Base-by-base conservation (phyloP, 129 eudicot genomes). In the Gnaphalium uliginosum region DNA sequence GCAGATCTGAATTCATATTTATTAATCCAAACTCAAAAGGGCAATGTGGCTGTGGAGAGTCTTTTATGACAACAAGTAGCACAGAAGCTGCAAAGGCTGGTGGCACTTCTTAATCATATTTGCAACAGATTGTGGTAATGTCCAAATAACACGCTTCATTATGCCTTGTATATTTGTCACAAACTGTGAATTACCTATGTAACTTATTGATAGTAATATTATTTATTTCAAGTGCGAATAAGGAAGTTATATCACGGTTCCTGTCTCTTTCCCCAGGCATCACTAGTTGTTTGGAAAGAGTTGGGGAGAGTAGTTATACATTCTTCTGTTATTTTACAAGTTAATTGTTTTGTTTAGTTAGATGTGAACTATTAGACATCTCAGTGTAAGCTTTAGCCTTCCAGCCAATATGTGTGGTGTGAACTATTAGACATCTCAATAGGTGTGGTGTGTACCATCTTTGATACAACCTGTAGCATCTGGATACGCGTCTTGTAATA, bases 21-120 rank as follows among this genome's bases (percentile, higher is more conserved):
- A 86, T 89, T 56, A 92, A 89, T 62, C 96, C 98, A 29, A 92
- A 92, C 82, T 84, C 96, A 5, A 85, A 80, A 82, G 98, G 96
- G 27, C 96, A 92, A 76, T 92, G 98, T 86, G 96, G 98, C 18
- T 92, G 98, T 83, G 98, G 96, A 25, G 96, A 92, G 81, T 89
- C 98, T 60, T 89, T 89, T 72, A 89, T 87, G 98, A 92, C 98
- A 58, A 81, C 82, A 13, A 87, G 79, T 79, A 62, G 75, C 73
- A 24, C 88, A 19, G 87, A 78, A 78, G 85, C 92, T 69, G 75
- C 96, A 53, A 89, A 89, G 62, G 77, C 61, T 54, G 81, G 85
- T 63, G 78, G 78, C 70, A 78, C 53, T 65, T 81, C 82, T 65
- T 76, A 39, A 74, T 73, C 68, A 8, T 74, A 53, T 73, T 41